Conservation (phyloP, 2,329 filamentous ascomycete genomes). For the Colletotrichum incanum region DNA sequence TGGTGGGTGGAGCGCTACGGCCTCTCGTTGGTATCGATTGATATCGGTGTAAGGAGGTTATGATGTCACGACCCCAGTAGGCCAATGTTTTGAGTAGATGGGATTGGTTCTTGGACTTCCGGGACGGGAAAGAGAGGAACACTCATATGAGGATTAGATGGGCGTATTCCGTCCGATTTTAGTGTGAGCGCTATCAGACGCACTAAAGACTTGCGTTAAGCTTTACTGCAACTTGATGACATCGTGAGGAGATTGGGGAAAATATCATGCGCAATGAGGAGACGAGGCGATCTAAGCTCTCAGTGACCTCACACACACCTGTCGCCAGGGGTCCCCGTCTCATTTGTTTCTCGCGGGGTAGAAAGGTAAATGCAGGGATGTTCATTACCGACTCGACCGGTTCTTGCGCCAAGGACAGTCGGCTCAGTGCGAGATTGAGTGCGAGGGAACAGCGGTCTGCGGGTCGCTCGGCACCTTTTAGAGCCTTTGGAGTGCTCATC, state of each 20-base stretch:
- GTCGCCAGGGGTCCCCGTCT: constrained; percentile 21
- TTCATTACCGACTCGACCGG: constrained; percentile 25
- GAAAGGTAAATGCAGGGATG: constrained; percentile 17
- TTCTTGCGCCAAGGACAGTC: background rate
- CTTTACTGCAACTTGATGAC: constrained; percentile 10
- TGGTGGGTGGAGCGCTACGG: constrained; percentile 3
- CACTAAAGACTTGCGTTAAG: constrained; percentile 1
- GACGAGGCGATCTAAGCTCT: constrained; percentile 4
- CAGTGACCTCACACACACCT: constrained; percentile 22
- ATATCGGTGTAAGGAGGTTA: constrained; percentile 10
- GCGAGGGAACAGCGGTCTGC: constrained; percentile 29
- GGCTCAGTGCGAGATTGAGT: background rate
- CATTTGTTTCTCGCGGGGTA: constrained; percentile 34
- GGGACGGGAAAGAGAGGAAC: background rate
- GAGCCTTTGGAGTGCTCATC: background rate
- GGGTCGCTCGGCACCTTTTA: constrained; percentile 34
- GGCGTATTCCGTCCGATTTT: constrained; percentile 2
- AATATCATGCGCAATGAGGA: background rate
- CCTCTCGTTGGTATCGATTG: background rate
- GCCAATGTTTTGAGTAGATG: constrained; percentile 15
- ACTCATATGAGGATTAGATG: background rate
- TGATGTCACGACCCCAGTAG: constrained; percentile 17
- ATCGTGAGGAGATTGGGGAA: constrained; percentile 13
- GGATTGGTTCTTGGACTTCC: background rate
- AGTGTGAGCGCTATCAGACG: background rate